Base-by-base conservation (phyloP, 2,329 filamentous ascomycete species). In the Coleophoma crateriformis region DNA sequence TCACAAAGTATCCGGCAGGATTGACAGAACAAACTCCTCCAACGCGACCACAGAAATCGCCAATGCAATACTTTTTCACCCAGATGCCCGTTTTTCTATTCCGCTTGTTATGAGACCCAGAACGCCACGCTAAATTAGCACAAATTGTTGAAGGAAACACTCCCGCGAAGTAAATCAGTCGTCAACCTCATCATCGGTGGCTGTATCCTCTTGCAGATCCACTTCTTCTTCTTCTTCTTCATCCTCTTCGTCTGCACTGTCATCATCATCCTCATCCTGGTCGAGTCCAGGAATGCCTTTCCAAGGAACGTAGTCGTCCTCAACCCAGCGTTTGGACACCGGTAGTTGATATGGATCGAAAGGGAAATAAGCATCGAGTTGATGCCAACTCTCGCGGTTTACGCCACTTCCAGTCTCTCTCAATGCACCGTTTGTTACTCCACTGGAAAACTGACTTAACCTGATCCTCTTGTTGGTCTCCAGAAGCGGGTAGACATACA, bases 281-380 rank as follows among this genome's bases (percentile, higher is more conserved):
- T 85, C 78, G 11, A 90, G 69, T 0, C 87, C 88, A 1, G 84
- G 82, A 34, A 95, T 81, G 5, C 84, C 79, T 55, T 81, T 81
- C 88, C 90, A 96, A 46, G 84, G 76, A 32, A 92, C 78, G 63
- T 96, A 96, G 63, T 95, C 87, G 17, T 81, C 78, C 54, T 90
- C 86, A 12, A 99, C 71, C 95, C 94, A 97, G 51, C 83, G 79
- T 68, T 88, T 90, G 67, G 91, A 96, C 58, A 83, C 75, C 1
- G 91, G 91, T 45, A 99, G 74, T 61, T 92, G 87, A 67, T 97
- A 99, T 2, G 95, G 95, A 64, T 99, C 94, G 62, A 99, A 99
- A 0, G 94, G 94, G 63, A 97, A 99, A 67, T 95, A 96, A 0
- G 90, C 88, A 59, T 97, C 91, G 2, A 99, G 78, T 67, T 96